phyloP scores from a whole-genome alignment of 2,329 filamentous ascomycete genomes.

The Peltaster fructicola region DNA sequence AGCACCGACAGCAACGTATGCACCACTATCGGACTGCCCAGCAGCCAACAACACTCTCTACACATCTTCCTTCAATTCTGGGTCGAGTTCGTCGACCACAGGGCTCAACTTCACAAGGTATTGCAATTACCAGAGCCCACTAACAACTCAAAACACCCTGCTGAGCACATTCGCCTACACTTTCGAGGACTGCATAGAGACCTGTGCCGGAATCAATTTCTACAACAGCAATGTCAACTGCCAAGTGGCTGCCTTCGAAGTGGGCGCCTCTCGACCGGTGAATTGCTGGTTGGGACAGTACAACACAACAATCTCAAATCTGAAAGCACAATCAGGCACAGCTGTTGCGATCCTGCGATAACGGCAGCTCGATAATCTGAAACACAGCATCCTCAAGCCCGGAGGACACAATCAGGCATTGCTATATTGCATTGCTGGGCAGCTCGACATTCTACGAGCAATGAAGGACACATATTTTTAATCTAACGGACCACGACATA shows the following conservation, averaged over 20 bases:
- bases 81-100: slow-evolving; percentile 4
- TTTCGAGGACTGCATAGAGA: slow-evolving; percentile 20
- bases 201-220: slow-evolving; percentile 18
- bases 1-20: slow-evolving; percentile 17
- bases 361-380: too few species aligned
- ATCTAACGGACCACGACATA: too few species aligned
- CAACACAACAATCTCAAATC: too few species aligned
- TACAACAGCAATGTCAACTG: slow-evolving; percentile 11
- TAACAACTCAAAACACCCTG: slow-evolving; percentile 9
- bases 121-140: slow-evolving; percentile 16
- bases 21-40: slow-evolving; percentile 16
- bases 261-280: slow-evolving; percentile 10
- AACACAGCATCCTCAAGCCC: too few species aligned
- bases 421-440: too few species aligned
- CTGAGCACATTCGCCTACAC: slow-evolving; percentile 19
- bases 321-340: too few species aligned
- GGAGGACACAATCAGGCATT: too few species aligned
- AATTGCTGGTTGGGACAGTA: slow-evolving; percentile 18
- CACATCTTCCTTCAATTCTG: slow-evolving; percentile 10
- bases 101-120: slow-evolving; percentile 16
- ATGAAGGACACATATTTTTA: too few species aligned
- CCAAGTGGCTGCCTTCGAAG: slow-evolving; percentile 16
- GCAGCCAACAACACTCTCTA: slow-evolving; percentile 16
- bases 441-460: too few species aligned
- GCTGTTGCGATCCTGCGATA: too few species aligned